Evolutionary conservation across 2,329 filamentous ascomycete genomes (phyloP).

Genomic region (Rosellinia necatrix): DNA sequence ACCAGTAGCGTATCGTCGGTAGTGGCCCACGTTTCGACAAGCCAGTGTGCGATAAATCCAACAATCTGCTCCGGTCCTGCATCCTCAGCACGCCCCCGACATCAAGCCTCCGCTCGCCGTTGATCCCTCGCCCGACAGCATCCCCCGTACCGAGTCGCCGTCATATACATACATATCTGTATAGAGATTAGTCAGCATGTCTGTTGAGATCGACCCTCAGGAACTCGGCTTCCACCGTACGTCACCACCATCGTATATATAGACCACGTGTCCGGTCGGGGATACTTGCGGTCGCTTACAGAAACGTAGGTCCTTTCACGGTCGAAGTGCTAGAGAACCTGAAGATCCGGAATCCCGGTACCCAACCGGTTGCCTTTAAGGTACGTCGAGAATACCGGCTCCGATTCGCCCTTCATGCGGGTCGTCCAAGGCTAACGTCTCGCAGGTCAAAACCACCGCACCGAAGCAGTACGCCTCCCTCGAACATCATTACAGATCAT

Average conservation of each 20-base stretch:
- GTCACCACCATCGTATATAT: constrained; percentile 45
- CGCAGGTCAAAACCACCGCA: constrained; percentile 95
- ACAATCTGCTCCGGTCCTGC: not conserved
- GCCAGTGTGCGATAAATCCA: constrained; percentile 24
- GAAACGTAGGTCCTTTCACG: constrained; percentile 64
- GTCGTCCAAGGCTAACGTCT: constrained; percentile 17
- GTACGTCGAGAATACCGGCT: constrained; percentile 47
- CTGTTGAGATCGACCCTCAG: constrained; percentile 86
- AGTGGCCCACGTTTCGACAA: not conserved
- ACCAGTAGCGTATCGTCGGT: not conserved
- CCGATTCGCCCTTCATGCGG: not conserved
- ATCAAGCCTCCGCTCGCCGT: not conserved
- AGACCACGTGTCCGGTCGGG: constrained; percentile 21
- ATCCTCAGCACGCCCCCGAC: not conserved
- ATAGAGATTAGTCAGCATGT: constrained; percentile 65
- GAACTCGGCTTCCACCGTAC: constrained; percentile 94
- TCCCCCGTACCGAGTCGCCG: not conserved
- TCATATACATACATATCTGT: constrained; percentile 6
- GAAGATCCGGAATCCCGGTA: constrained; percentile 67
- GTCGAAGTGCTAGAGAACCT: constrained; percentile 68
- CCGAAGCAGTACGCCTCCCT: constrained; percentile 84
- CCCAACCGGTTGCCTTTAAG: constrained; percentile 71
- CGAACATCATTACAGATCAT: constrained; percentile 22
- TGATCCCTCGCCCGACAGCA: not conserved
- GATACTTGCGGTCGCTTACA: constrained; percentile 11